Percentiles rank a stretch among this genome's conserved stretches.
phyloP scores from a whole-genome alignment of 345 rosid species.

The Hibiscus syriacus region DNA sequence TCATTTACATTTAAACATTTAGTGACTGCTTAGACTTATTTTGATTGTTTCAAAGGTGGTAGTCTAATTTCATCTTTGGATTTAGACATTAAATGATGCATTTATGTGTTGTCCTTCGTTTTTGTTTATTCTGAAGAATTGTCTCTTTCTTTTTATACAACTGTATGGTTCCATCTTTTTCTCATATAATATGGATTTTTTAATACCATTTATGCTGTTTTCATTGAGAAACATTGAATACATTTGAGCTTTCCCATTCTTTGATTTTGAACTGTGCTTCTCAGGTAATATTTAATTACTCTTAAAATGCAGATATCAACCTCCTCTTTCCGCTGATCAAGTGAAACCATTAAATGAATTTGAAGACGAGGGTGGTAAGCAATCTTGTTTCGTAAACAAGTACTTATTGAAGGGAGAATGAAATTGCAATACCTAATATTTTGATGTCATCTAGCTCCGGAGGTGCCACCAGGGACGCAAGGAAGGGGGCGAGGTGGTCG shows the following conservation, averaged over 20 bases:
- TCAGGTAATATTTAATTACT: not conserved
- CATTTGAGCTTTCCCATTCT: not conserved
- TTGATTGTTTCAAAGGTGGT: not conserved
- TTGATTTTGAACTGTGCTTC: not conserved
- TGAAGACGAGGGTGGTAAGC: slow-evolving; percentile 27
- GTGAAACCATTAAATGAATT: slow-evolving; percentile 26
- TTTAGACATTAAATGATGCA: not conserved
- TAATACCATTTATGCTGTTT: not conserved
- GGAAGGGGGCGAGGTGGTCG: slow-evolving; percentile 27
- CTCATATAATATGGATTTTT: not conserved
- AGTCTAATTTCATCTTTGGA: not conserved
- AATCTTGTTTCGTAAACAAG: not conserved
- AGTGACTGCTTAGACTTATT: slow-evolving; percentile 9
- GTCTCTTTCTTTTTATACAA: not conserved
- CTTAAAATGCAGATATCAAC: slow-evolving; percentile 29
- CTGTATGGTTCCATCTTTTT: not conserved
- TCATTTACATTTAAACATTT: not conserved
- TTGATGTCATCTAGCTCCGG: slow-evolving; percentile 4
- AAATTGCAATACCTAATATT: not conserved
- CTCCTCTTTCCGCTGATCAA: slow-evolving; percentile 29
- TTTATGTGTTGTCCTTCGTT: not conserved
- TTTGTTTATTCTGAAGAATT: not conserved
- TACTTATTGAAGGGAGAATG: not conserved
- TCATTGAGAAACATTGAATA: not conserved
- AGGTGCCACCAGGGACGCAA: slow-evolving; percentile 16